A percentile compares a stretch with the other conserved stretches of the same genome.
Evolutionary conservation across 1,139 yeast genomes (phyloP).

Genomic region (Suhomyces kunorum): DNA sequence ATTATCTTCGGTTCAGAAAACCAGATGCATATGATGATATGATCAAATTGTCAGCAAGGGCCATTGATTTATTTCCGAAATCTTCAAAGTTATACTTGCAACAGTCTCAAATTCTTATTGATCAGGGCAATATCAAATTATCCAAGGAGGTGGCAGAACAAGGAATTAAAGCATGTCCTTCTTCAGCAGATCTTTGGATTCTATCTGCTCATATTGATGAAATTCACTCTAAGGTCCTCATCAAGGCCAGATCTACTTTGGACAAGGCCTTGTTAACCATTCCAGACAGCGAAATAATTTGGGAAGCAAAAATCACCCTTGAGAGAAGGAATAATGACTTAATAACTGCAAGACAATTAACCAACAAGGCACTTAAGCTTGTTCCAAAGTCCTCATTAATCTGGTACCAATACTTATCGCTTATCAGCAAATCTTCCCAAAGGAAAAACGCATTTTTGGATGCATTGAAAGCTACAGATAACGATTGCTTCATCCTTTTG

Average conservation of each 20-base stretch:
- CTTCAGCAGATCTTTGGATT: slow-evolving; percentile 55
- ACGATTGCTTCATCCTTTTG: slow-evolving; percentile 58
- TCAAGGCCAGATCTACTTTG: slow-evolving; percentile 70
- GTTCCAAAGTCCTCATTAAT: slow-evolving; percentile 60
- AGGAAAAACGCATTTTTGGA: slow-evolving; percentile 68
- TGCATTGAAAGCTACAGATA: slow-evolving; percentile 69
- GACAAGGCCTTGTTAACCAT: slow-evolving; percentile 65
- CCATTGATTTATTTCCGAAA: slow-evolving; percentile 46
- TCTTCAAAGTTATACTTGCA: slow-evolving; percentile 58
- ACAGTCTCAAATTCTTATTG: slow-evolving; percentile 53
- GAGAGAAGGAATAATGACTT: slow-evolving; percentile 55
- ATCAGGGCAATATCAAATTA: slow-evolving; percentile 25
- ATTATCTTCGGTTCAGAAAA: slow-evolving; percentile 45
- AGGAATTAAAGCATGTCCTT: slow-evolving; percentile 54
- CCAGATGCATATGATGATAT: slow-evolving; percentile 27
- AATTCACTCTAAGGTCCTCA: slow-evolving; percentile 34
- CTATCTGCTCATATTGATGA: slow-evolving; percentile 53
- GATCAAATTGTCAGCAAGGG: slow-evolving; percentile 42
- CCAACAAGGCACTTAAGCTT: slow-evolving; percentile 60
- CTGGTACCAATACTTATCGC: slow-evolving; percentile 62
- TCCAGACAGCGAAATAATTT: slow-evolving; percentile 51
- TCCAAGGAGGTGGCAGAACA: slow-evolving; percentile 52
- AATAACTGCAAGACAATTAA: slow-evolving; percentile 55
- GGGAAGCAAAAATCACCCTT: slow-evolving; percentile 59
- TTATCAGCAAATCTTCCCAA: slow-evolving; percentile 54